Conservation (phyloP, 208 protist species). For the Phytomonas sp. region DNA sequence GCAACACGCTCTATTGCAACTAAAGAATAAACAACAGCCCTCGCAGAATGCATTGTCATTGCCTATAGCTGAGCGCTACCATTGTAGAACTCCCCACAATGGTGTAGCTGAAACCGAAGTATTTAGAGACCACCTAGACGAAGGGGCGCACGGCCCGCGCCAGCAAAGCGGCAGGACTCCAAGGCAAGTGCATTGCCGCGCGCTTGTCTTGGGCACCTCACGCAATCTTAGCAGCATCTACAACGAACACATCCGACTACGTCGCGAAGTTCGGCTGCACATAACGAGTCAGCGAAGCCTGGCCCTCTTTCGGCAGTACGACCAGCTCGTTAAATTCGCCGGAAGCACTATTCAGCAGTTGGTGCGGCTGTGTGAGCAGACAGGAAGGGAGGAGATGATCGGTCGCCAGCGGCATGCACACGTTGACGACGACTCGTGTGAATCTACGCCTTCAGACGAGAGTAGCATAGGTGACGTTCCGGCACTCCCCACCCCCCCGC, state of each 20-base stretch:
- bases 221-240: conserved; percentile 18
- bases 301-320: conserved; percentile 61
- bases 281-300: conserved; percentile 60
- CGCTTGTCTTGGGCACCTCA: neutral
- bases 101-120: neutral
- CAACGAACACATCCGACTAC: conserved; percentile 41
- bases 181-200: neutral
- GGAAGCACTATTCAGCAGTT: conserved; percentile 24
- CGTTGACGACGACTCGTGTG: neutral
- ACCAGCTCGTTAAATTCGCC: conserved; percentile 30
- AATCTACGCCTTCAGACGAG: neutral
- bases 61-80: neutral
- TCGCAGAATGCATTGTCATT: neutral
- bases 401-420: neutral
- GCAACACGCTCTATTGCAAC: conserved; percentile 12
- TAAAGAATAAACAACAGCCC: neutral
- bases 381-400: neutral
- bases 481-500: neutral
- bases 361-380: conserved; percentile 15
- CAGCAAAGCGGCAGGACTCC: neutral
- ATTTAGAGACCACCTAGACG: neutral
- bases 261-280: conserved; percentile 58
- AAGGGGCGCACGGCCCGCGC: neutral
- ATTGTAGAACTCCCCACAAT: neutral
- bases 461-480: neutral